Base-by-base conservation (phyloP, 2,329 filamentous ascomycete species). In the Ophiosphaerella narmari region DNA sequence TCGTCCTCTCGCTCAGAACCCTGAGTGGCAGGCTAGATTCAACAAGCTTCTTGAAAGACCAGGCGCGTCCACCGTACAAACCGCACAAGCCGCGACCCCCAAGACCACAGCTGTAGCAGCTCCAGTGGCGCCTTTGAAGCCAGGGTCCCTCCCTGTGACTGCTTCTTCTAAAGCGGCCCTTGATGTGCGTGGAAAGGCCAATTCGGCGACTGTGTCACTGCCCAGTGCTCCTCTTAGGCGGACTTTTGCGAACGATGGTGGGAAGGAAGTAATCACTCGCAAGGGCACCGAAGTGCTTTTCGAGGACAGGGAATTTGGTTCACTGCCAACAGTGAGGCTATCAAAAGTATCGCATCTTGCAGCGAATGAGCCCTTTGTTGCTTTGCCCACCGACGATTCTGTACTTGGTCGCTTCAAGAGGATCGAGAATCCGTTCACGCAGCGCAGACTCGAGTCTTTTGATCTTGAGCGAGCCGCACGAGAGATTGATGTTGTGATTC, bases 21-120 rank as follows among this genome's bases (percentile, higher is more conserved):
- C 78, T 74, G 80, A 81, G 46, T 93, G 91, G 91, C 91, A 96
- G 71, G 87, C 89, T 62, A 86, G 86, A 63, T 91, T 97, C 71
- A 91, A 96, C 71, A 86, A 82, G 39, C 81, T 96, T 38, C 79
- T 86, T 47, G 83, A 86, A 60, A 91, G 88, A 67, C 80, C 84
- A 5, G 66, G 56, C 11, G 43, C 57, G 9, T 35, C 54, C 3
- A 14, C 53, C 26, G 18, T 52, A 18, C 45, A 48, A 38, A 50
- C 54, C 34, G 73, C 7, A 75, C 81, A 16, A 39, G 46, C 44
- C 16, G 43, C 62, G 13, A 39, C 47, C 8, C 26, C 41, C 34
- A 62, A 55, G 23, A 45, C 47, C 12, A 32, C 49, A 12, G 34
- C 59, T 35, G 41, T 50, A 18, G 37, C 50, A 6, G 78, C 67